phyloP scores from a whole-genome alignment of 768 basidiomycete genomes.

The Hydnomerulius pinastri region DNA sequence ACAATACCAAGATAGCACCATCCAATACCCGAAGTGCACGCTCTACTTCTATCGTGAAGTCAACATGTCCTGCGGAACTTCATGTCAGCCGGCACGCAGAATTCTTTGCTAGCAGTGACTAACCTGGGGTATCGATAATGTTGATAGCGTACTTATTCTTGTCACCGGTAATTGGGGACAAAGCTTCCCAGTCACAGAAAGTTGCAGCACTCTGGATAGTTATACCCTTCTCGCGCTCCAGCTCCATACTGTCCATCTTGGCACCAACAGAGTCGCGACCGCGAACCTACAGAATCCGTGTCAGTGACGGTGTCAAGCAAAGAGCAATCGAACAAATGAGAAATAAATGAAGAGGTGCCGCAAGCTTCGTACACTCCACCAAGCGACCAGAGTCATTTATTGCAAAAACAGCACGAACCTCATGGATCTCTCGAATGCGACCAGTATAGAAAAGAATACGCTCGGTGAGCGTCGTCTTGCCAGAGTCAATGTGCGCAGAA shows the following conservation, averaged over 20 bases:
- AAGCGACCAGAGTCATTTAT: not conserved
- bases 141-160: conserved; percentile 91
- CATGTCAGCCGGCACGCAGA: not conserved
- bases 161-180: conserved; percentile 55
- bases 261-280: conserved; percentile 96
- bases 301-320: conserved; percentile 3
- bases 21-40: conserved; percentile 94
- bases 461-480: conserved; percentile 97
- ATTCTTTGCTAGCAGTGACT: not conserved
- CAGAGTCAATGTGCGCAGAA: conserved; percentile 93
- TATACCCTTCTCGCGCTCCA: conserved; percentile 98
- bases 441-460: conserved; percentile 96
- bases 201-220: conserved; percentile 99
- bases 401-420: conserved; percentile 54
- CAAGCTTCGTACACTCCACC: not conserved
- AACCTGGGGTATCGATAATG: conserved; percentile 98
- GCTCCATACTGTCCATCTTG: conserved; percentile 99
- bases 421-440: conserved; percentile 93
- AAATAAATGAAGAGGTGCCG: conserved; percentile 3
- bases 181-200: conserved; percentile 93
- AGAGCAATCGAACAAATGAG: not conserved
- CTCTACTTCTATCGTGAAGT: conserved; percentile 99
- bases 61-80: conserved; percentile 81
- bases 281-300: conserved; percentile 58
- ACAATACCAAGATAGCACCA: conserved; percentile 94